Base-by-base conservation (phyloP, 306 rosid genomes). In the Fragaria nilgerrensis region DNA sequence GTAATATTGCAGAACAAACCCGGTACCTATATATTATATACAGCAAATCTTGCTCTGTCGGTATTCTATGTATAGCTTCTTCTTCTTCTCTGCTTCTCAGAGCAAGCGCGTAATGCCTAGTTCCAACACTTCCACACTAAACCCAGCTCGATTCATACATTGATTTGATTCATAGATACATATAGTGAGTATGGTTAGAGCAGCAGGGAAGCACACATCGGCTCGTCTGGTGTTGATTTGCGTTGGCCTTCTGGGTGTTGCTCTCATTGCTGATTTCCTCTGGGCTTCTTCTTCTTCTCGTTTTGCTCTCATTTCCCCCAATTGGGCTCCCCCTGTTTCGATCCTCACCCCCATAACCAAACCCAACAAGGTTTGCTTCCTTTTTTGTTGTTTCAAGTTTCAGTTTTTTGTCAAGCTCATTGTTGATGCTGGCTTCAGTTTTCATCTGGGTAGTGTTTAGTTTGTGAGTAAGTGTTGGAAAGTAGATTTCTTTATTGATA, bases 221-320 rank as follows among this genome's bases (percentile, higher is more conserved):
- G 82, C 92, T 20, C 89, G 86, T 72, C 65, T 94, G 44, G 88
- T 86, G 3, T 73, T 90, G 32, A 82, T 87, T 13, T 94, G 90
- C 80, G 78, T 86, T 9, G 83, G 82, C 13, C 95, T 94, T 41
- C 22, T 94, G 37, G 97, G 92, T 2, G 77, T 94, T 36, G 96
- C 89, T 75, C 90, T 92, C 34, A 43, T 94, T 6, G 95, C 92
- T 39, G 90, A 94, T 45, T 85, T 92, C 56, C 86, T 94, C 41
- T 92, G 94, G 94, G 96, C 96, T 69, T 91, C 94, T 16, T 87
- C 78, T 7, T 73, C 77, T 80, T 74, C 84, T n/a, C 70, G 72
- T 8, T 53, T 36, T 55, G n/a, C 79, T 34, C 39, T 64, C 53
- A 63, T 84, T 52, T 68, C 84, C 29, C 63, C 92, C 68, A 41